These are phyloP conservation scores for Juglanconis juglandina DNA, from an alignment of 2,329 filamentous ascomycete genomes.

Conservation along the genomic window DNA sequence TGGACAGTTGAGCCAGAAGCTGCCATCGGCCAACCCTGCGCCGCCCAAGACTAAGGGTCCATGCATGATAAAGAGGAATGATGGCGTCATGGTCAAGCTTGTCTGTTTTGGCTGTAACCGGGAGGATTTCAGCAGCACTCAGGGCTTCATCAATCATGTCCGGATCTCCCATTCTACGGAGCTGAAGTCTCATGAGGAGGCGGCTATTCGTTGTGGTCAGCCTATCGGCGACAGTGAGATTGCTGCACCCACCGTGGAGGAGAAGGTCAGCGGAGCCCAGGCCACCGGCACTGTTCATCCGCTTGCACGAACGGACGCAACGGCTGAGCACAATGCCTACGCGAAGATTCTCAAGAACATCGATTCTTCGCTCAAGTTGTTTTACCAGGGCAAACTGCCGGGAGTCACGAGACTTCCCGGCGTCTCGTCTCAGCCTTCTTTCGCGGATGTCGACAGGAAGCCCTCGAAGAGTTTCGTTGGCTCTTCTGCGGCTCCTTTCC, in stretches of 20 bases:
- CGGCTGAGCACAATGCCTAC: constrained; percentile 51
- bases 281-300: constrained; percentile 58
- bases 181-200: constrained; percentile 94
- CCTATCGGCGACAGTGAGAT: constrained; percentile 68
- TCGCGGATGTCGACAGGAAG: constrained; percentile 23
- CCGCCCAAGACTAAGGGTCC: constrained; percentile 78
- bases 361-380: constrained; percentile 50
- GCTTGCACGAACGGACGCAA: constrained; percentile 54
- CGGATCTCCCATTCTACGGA: constrained; percentile 91
- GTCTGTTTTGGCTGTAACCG: constrained; percentile 81
- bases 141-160: constrained; percentile 99
- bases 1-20: constrained; percentile 54
- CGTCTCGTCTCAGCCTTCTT: constrained; percentile 22
- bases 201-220: constrained; percentile 82
- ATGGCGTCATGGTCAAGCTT: constrained; percentile 83
- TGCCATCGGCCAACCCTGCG: constrained; percentile 68
- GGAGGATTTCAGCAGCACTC: constrained; percentile 91
- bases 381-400: constrained; percentile 49
- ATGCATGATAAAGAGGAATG: constrained; percentile 79
- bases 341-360: constrained; percentile 50
- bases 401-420: constrained; percentile 44
- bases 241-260: constrained; percentile 44
- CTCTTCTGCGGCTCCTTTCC: constrained; percentile 60
- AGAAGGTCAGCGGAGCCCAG: constrained; percentile 29
- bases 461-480: constrained; percentile 43